Percentiles rank a stretch among this genome's conserved stretches.
Conservation (phyloP, 2,329 filamentous ascomycete species). For the Teratosphaeria nubilosa region DNA sequence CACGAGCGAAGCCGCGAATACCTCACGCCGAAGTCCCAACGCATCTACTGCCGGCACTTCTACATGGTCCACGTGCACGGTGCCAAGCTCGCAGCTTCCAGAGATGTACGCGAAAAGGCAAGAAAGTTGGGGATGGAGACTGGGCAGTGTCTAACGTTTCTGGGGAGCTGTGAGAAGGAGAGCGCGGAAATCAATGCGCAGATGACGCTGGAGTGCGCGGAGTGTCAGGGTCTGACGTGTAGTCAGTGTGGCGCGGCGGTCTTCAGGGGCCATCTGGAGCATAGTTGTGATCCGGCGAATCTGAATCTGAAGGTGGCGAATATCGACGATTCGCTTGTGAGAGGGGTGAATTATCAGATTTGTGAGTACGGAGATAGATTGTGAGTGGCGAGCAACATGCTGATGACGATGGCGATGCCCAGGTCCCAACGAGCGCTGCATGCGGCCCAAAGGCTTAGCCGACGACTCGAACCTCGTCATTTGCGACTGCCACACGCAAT, state of each 20-base stretch:
- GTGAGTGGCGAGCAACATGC: neutral
- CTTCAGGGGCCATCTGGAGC: neutral
- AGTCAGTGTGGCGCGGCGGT: neutral
- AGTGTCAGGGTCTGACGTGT: neutral
- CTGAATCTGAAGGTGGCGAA: neutral
- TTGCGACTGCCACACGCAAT: neutral
- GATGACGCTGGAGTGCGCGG: neutral
- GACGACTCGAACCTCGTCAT: neutral
- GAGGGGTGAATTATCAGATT: neutral
- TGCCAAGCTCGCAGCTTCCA: neutral
- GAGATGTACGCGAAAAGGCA: neutral
- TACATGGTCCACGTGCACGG: neutral
- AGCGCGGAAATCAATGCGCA: neutral
- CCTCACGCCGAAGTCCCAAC: neutral
- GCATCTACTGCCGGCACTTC: neutral
- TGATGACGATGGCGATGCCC: neutral
- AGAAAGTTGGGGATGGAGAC: neutral
- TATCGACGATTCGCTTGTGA: neutral
- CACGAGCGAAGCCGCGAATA: neutral
- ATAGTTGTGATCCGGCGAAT: neutral
- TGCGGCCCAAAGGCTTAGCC: neutral
- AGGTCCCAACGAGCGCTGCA: neutral
- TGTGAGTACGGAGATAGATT: neutral
- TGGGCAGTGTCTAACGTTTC: neutral
- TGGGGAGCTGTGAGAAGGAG: neutral